phyloP scores from a whole-genome alignment of 805 yeast genomes.

The Suhomyces tanzawaensis region DNA sequence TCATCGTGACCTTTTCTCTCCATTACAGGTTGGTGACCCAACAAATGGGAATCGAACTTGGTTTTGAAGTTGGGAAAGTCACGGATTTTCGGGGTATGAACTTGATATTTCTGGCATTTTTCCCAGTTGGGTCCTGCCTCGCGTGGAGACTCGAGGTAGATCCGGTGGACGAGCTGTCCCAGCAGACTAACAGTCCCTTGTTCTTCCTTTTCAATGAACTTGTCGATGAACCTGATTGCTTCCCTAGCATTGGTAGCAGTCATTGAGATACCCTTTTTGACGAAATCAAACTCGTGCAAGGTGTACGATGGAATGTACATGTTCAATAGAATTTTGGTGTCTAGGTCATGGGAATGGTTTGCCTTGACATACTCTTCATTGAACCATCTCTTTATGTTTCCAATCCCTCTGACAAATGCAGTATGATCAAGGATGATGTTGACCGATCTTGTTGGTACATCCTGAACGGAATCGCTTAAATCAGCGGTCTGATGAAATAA shows the following conservation, averaged over 20 bases:
- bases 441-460: conserved; percentile 8
- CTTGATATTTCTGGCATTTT: conserved; percentile 44
- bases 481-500: too few relatives aligned
- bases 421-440: conserved; percentile 63
- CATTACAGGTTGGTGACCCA: conserved; percentile 13
- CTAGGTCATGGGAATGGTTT: conserved; percentile 15
- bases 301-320: conserved; percentile 53
- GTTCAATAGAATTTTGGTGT: conserved; percentile 24
- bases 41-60: conserved; percentile 28
- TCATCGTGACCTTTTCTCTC: conserved; percentile 5
- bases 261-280: conserved; percentile 47
- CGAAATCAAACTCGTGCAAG: conserved; percentile 22
- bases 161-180: conserved; percentile 13
- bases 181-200: conserved; percentile 5
- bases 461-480: background rate
- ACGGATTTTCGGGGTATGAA: conserved; percentile 43
- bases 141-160: conserved; percentile 38
- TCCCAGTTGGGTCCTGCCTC: conserved; percentile 53
- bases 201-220: conserved; percentile 26
- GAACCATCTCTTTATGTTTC: conserved; percentile 64
- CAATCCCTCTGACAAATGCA: conserved; percentile 66
- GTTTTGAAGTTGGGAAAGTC: conserved; percentile 50
- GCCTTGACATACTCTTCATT: conserved; percentile 33
- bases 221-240: conserved; percentile 60
- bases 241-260: conserved; percentile 65